A percentile compares a stretch with the other conserved stretches of the same genome.
Conservation (phyloP, 306 rosid species). For the Vigna mungo region DNA sequence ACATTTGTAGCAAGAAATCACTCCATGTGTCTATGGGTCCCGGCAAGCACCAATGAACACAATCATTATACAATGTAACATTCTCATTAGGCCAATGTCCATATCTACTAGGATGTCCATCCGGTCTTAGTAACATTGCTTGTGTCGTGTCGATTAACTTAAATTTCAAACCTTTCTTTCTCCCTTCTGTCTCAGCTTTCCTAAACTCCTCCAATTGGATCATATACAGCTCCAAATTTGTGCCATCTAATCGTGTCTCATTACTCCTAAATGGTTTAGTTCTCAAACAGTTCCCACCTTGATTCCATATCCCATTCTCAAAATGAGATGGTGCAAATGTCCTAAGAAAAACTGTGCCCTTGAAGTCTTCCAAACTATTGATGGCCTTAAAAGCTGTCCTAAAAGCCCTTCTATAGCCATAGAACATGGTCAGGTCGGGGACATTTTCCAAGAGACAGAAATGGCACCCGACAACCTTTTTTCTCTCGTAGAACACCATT, state of each 20-base stretch:
- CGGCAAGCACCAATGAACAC: constrained; percentile 93
- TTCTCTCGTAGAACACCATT: constrained; percentile 59
- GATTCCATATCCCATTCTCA: constrained; percentile 83
- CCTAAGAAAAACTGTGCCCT: constrained; percentile 66
- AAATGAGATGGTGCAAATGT: constrained; percentile 88
- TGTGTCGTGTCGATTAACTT: constrained; percentile 77
- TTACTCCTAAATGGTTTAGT: constrained; percentile 71
- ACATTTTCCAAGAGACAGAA: constrained; percentile 69
- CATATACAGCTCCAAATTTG: constrained; percentile 66
- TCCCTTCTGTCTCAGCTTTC: constrained; percentile 62
- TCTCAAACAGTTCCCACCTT: constrained; percentile 85
- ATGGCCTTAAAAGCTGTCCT: constrained; percentile 72
- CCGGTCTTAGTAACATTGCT: constrained; percentile 76
- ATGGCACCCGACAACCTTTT: constrained; percentile 72
- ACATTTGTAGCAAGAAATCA: constrained; percentile 77
- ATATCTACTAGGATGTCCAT: constrained; percentile 87
- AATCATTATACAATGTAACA: constrained; percentile 78
- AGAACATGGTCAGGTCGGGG: constrained; percentile 65
- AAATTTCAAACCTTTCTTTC: constrained; percentile 61
- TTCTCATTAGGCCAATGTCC: constrained; percentile 81
- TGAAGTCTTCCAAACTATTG: constrained; percentile 55
- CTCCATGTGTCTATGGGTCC: constrained; percentile 90
- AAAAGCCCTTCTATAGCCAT: constrained; percentile 80
- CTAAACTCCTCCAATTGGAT: constrained; percentile 80
- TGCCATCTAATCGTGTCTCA: constrained; percentile 59